phyloP scores from a whole-genome alignment of 106 monocot genomes.

The Dioscorea alata region DNA sequence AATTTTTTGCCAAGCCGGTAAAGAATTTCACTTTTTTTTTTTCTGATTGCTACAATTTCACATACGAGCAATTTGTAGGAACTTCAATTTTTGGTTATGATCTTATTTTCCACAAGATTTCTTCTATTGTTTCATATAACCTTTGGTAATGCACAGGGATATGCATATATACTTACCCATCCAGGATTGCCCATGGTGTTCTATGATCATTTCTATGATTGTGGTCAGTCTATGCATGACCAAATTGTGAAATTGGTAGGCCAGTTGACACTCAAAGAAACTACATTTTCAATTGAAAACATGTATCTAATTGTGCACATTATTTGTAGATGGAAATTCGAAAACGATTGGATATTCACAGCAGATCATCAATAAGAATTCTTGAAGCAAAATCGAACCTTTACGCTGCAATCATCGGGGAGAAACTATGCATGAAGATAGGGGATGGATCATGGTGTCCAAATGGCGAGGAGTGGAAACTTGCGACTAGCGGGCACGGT shows the following conservation, averaged over 20 bases:
- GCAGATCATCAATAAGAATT: constrained; percentile 55
- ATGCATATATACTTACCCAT: constrained; percentile 90
- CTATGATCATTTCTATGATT: constrained; percentile 84
- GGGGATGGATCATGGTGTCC: constrained; percentile 77
- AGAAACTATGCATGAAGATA: constrained; percentile 75
- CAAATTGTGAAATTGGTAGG: constrained; percentile 80
- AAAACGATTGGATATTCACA: constrained; percentile 54
- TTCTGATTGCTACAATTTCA: no score
- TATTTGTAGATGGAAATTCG: constrained; percentile 50
- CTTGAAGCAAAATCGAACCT: constrained; percentile 54
- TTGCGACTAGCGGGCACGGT: constrained; percentile 61
- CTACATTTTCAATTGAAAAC: background rate
- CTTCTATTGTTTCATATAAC: background rate
- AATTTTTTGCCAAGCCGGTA: no score
- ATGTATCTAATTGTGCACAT: background rate
- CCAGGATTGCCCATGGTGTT: constrained; percentile 79
- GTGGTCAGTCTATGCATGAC: constrained; percentile 54
- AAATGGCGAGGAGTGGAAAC: constrained; percentile 47
- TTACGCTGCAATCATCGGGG: constrained; percentile 62
- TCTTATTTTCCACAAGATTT: background rate
- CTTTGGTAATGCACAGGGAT: constrained; percentile 41
- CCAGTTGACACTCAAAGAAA: background rate
- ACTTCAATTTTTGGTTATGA: no score
- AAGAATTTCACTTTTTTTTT: no score
- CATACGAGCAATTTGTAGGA: no score